phyloP scores from a whole-genome alignment of 1,139 yeast species.

The Saccharomyces hybrid region DNA sequence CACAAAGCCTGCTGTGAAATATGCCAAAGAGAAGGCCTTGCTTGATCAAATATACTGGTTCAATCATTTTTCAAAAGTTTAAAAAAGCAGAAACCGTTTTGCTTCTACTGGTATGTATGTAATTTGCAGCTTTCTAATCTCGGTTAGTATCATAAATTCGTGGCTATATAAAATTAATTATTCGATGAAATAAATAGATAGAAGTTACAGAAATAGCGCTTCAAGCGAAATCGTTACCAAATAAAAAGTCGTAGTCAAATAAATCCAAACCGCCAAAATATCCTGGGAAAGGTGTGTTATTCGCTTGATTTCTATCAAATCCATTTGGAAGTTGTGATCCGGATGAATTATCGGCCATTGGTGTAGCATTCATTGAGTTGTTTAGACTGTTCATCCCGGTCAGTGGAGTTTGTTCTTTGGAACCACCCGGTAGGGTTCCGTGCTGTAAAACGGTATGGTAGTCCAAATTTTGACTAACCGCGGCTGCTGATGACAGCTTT shows the following conservation, averaged over 20 bases:
- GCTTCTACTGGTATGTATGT: not conserved
- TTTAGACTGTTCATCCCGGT: not conserved
- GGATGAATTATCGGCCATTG: not conserved
- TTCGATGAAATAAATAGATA: not conserved
- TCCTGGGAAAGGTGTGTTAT: slow-evolving; percentile 12
- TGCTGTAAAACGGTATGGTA: slow-evolving; percentile 7
- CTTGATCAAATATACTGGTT: slow-evolving; percentile 54
- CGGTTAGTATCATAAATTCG: not conserved
- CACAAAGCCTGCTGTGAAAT: slow-evolving; percentile 44
- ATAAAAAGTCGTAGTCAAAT: slow-evolving; percentile 27
- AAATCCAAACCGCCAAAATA: slow-evolving; percentile 24
- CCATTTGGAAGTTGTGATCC: slow-evolving; percentile 1
- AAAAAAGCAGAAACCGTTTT: not conserved
- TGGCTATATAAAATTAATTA: not conserved
- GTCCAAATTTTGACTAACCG: slow-evolving; percentile 13
- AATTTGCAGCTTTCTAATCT: not conserved
- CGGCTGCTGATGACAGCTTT: slow-evolving; percentile 18
- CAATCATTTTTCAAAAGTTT: slow-evolving; percentile 12
- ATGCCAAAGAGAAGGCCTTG: slow-evolving; percentile 65
- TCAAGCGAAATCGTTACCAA: slow-evolving; percentile 16
- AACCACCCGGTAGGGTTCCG: not conserved
- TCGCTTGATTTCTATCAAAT: slow-evolving; percentile 1
- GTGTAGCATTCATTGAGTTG: not conserved
- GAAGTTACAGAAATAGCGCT: not conserved
- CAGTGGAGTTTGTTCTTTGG: not conserved